A percentile compares a stretch with the other conserved stretches of the same genome.
Evolutionary conservation across 1,284 basidiomycete species (phyloP).

Genomic region (Microbotryum violaceum): DNA sequence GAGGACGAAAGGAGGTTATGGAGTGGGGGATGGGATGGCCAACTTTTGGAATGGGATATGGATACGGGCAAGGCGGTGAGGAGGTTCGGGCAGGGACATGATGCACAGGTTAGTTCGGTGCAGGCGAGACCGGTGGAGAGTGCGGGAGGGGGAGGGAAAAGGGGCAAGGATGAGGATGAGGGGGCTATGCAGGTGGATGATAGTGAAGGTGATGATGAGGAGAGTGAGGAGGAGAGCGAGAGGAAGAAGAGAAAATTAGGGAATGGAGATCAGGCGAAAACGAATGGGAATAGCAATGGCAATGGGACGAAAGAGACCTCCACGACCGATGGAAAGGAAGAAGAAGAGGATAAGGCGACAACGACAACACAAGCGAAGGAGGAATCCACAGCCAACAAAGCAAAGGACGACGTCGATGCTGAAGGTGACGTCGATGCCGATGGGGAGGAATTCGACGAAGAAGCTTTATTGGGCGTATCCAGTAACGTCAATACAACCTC

Average conservation of each 20-base stretch:
- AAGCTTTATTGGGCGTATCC: too few relatives aligned
- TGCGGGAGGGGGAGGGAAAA: slow-evolving; percentile 40
- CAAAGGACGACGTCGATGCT: slow-evolving; percentile 50
- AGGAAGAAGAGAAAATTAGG: neutral
- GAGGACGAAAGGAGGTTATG: slow-evolving; percentile 73
- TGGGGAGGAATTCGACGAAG: too few relatives aligned
- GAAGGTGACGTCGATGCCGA: slow-evolving; percentile 33
- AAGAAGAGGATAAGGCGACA: slow-evolving; percentile 10
- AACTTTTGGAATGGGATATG: slow-evolving; percentile 92
- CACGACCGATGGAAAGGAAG: slow-evolving; percentile 54
- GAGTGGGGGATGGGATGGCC: slow-evolving; percentile 91
- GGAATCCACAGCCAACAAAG: slow-evolving; percentile 48
- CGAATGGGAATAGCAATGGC: slow-evolving; percentile 5
- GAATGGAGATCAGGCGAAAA: too few relatives aligned
- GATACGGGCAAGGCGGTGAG: slow-evolving; percentile 78
- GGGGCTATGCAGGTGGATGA: too few relatives aligned
- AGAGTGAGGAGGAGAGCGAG: too few relatives aligned
- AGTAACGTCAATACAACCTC: too few relatives aligned
- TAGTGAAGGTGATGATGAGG: slow-evolving; percentile 6
- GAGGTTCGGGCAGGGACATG: slow-evolving; percentile 65
- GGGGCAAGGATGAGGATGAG: neutral
- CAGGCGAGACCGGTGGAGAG: slow-evolving; percentile 59
- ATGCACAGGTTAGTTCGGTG: slow-evolving; percentile 76
- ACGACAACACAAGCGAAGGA: too few relatives aligned
- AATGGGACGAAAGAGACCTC: slow-evolving; percentile 36